Percentiles rank a stretch among this genome's conserved stretches.
Conservation (phyloP, 192 early-diverging fungal species). For the Obelidium mucronatum region DNA sequence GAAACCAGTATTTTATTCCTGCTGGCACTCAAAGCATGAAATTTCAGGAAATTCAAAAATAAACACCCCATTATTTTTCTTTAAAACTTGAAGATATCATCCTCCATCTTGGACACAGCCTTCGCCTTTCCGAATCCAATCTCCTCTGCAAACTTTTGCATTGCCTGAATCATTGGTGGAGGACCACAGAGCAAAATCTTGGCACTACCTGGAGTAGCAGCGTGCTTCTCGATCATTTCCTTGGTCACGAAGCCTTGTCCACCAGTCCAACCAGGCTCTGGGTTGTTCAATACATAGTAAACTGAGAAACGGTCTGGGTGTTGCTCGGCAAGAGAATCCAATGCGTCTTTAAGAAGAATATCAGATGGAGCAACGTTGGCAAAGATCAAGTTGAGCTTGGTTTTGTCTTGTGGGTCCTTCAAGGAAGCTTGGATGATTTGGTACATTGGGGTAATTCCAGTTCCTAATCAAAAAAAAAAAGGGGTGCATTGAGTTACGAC, state of each 20-base stretch:
- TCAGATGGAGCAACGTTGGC: constrained; percentile 89
- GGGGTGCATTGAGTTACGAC: too few relatives aligned
- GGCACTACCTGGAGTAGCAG: constrained; percentile 70
- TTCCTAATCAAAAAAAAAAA: too few relatives aligned
- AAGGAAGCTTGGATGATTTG: constrained; percentile 88
- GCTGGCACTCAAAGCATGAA: too few relatives aligned
- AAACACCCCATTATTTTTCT: too few relatives aligned
- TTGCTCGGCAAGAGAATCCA: constrained; percentile 75
- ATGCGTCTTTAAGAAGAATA: constrained; percentile 83
- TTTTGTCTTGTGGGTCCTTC: constrained; percentile 87
- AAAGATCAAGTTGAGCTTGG: constrained; percentile 85
- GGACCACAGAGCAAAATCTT: constrained; percentile 94
- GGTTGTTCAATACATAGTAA: constrained; percentile 48
- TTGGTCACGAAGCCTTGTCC: constrained; percentile 86
- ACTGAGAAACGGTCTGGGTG: constrained; percentile 53
- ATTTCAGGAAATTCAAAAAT: too few relatives aligned
- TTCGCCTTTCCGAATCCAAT: constrained; percentile 77
- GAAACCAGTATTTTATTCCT: too few relatives aligned
- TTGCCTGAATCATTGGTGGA: constrained; percentile 82
- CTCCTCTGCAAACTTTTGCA: constrained; percentile 72
- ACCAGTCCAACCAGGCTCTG: constrained; percentile 82
- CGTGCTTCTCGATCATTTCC: constrained; percentile 79
- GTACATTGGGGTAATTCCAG: constrained; percentile 94
- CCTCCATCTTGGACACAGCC: constrained; percentile 79
- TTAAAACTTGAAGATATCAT: constrained; percentile 93